Base-by-base conservation (phyloP, 2,329 filamentous ascomycete genomes). In the Metarhizium humberi region DNA sequence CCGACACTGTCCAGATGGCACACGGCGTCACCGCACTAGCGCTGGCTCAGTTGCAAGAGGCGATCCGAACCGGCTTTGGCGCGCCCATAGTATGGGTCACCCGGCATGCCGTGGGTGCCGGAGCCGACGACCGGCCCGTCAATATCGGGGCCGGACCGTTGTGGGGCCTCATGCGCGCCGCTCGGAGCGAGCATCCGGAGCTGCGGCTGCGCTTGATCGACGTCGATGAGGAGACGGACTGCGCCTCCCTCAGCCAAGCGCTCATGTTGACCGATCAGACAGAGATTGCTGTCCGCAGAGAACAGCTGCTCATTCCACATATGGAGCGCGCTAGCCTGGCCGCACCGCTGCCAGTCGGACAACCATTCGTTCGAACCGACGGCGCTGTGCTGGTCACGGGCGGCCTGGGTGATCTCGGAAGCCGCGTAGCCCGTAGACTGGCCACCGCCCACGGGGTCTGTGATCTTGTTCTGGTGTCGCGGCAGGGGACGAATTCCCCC, bases 141-240 rank as follows among this genome's bases (percentile, higher is more conserved):
- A 42, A 48, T 38, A 20, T 59, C 51, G 57, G 51, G 13, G 55
- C 57, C 25, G 52, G 50, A 13, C 57, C 57, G 49, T 50, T 60
- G 20, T 58, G 57, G 60, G 60, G 60, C 20, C 52, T 61, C 32
- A 58, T 60, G 54, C 57, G 60, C n/a, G 55, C 60, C 6, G 60
- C 51, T 43, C 48, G 56, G 38, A 57, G 36, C n/a, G 60, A 61
- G 55, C 55, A 59, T 20, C 57, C 58, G 14, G 57, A 61, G 16
- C 20, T 59, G 40, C 36, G 38, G 20, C 50, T 61, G 30, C 60
- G 60, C 11, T 51, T 60, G 42, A 51, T 61, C 25, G 60, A 61
- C 30, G 34, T 60, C 10, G 36, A n/a, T 47, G 47, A 40, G 13
- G 34, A 45, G 2, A 8, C 42, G 6, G 18, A 6, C 6, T 18